Evolutionary conservation across 352 stramenopile species (phyloP).

Genomic region (Pythium grandisporangium): DNA sequence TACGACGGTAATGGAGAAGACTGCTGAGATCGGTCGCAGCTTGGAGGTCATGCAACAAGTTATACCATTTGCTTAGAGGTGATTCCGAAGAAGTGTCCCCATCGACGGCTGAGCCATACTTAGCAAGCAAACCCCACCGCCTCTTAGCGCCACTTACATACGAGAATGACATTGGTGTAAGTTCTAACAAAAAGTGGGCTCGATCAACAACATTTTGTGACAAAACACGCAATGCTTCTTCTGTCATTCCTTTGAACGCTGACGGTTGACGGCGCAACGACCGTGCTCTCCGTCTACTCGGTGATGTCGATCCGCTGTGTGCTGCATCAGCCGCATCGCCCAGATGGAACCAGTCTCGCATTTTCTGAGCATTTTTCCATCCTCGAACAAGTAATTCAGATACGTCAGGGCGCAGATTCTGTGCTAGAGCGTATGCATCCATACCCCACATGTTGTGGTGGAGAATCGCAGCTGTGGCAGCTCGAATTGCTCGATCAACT

Average conservation of each 20-base stretch:
- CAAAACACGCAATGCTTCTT: constrained; percentile 56
- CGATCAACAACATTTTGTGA: constrained; percentile 67
- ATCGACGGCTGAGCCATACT: constrained; percentile 58
- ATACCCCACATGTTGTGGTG: constrained; percentile 86
- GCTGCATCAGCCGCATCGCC: constrained; percentile 59
- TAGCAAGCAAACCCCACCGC: constrained; percentile 58
- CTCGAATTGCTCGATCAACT: constrained; percentile 54
- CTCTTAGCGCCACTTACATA: constrained; percentile 63
- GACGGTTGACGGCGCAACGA: constrained; percentile 57
- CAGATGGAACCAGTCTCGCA: constrained; percentile 81
- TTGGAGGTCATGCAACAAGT: constrained; percentile 67
- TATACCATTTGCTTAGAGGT: constrained; percentile 73
- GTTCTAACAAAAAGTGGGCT: constrained; percentile 59
- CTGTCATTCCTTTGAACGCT: constrained; percentile 65
- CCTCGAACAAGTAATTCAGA: constrained; percentile 57
- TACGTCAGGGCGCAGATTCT: constrained; percentile 44
- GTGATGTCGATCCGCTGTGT: constrained; percentile 21
- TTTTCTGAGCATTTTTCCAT: constrained; percentile 84
- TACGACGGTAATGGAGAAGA: constrained; percentile 65
- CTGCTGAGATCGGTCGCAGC: constrained; percentile 61
- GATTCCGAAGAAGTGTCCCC: constrained; percentile 21
- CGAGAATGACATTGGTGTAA: constrained; percentile 66
- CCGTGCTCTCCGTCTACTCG: constrained; percentile 19
- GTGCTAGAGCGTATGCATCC: constrained; percentile 63
- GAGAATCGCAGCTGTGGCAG: constrained; percentile 66